Base-by-base conservation (phyloP, 768 basidiomycete genomes). In the Megacollybia marginata region DNA sequence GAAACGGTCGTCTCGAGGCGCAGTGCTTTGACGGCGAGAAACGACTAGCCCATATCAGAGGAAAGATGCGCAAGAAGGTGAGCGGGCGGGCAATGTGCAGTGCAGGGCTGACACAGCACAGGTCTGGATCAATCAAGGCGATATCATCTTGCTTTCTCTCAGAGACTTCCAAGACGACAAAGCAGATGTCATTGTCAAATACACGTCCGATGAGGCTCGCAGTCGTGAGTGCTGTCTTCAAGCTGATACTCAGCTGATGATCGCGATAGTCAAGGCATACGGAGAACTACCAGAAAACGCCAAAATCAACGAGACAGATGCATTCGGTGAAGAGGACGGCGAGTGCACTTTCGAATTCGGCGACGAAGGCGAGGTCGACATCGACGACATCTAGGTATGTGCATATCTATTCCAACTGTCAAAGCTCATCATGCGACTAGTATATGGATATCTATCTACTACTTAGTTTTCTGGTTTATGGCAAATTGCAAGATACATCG, bases 121-220 rank as follows among this genome's bases (percentile, higher is more conserved):
- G 94, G 93, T 98, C 62, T 98, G 95, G 95, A 98, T 98, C 64
- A 96, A 95, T 65, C 92, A 96, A 60, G 95, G 95, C 61, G 95
- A 97, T 62, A 97, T 97, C 62, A 83, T 98, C 47, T 73, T 97
- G 42, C 74, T 98, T 16, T 97, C 93, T 28, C 76, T 99, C 45
- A 90, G 96, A 55, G 96, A 98, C 46, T 99, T 98, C 82, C 95
- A 98, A 69, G 96, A 99, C 59, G 92, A 91, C 71, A 97, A 97
- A 69, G 96, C 94, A 16, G 96, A 99, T 72, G 95, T 99, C 46
- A 97, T 98, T 63, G 95, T 97, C 61, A 96, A 96, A 70, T 99
- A 98, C 68, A 96, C 94, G 2, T 83, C 93, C 34, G 94, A 99
- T 63, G 95, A 99, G 64, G 90, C 90, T 42, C 78, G 90, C 53